Evolutionary conservation across 768 basidiomycete species (phyloP).

Genomic region (Austroboletus festivus): DNA sequence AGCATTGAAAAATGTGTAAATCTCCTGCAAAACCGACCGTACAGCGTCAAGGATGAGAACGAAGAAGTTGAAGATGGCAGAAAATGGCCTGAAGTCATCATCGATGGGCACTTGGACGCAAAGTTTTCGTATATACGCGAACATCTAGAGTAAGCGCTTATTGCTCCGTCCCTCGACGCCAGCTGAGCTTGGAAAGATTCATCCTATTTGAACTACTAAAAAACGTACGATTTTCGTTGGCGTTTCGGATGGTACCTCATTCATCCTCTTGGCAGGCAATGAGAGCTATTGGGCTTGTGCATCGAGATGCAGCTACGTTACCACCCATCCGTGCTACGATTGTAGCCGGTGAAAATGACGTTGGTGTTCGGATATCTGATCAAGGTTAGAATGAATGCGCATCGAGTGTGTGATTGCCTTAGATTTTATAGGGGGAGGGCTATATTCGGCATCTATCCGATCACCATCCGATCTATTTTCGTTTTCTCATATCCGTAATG

Average conservation of each 20-base stretch:
- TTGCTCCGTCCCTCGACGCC: neutral
- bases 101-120: slow-evolving; percentile 71
- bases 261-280: slow-evolving; percentile 49
- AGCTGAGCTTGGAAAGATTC: slow-evolving; percentile 47
- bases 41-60: slow-evolving; percentile 40
- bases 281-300: slow-evolving; percentile 58
- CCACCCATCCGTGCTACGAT: slow-evolving; percentile 77
- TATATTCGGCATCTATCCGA: slow-evolving; percentile 50
- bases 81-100: slow-evolving; percentile 58
- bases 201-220: slow-evolving; percentile 88
- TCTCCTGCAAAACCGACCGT: slow-evolving; percentile 50
- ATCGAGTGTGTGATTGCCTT: slow-evolving; percentile 4
- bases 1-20: slow-evolving; percentile 68
- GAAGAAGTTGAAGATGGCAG: slow-evolving; percentile 27
- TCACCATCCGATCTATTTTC: slow-evolving; percentile 80
- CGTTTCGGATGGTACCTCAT: neutral
- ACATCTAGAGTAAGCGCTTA: slow-evolving; percentile 67
- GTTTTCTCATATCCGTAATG: slow-evolving; percentile 82
- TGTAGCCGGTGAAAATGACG: slow-evolving; percentile 66
- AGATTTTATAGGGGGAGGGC: slow-evolving; percentile 60
- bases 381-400: slow-evolving; percentile 51
- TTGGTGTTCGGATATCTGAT: slow-evolving; percentile 86
- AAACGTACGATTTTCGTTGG: slow-evolving; percentile 60
- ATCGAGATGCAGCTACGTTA: slow-evolving; percentile 39
- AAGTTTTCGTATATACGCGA: slow-evolving; percentile 83